phyloP scores from a whole-genome alignment of 192 early-diverging fungal species.

The Dimargaris xerosporica region DNA sequence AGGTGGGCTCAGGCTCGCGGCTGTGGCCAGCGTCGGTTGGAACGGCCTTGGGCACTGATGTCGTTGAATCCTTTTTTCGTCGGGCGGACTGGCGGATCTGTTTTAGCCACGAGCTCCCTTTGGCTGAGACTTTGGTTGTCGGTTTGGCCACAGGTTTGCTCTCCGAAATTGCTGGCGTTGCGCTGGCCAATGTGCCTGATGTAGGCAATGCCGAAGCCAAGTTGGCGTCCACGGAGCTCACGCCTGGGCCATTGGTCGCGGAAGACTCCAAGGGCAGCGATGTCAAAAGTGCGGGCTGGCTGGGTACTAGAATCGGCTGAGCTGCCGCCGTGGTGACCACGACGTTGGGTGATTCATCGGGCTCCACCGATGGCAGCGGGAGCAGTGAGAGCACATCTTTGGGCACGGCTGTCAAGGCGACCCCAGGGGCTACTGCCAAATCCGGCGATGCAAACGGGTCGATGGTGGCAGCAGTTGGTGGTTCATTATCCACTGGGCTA shows the following conservation, averaged over 20 bases:
- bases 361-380: too few species aligned
- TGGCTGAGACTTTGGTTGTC: background rate
- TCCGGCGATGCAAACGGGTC: too few species aligned
- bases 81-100: background rate
- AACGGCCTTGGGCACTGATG: background rate
- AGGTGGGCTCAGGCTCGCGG: background rate
- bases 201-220: background rate
- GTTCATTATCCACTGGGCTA: too few species aligned
- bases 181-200: background rate
- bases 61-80: background rate
- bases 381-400: too few species aligned
- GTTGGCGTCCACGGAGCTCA: background rate
- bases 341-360: too few species aligned
- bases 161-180: too few species aligned
- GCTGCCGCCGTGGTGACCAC: too few species aligned
- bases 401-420: too few species aligned
- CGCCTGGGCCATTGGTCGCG: background rate
- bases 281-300: background rate
- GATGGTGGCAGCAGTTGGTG: too few species aligned
- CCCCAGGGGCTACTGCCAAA: too few species aligned
- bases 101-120: background rate
- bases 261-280: background rate
- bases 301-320: background rate
- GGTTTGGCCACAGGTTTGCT: background rate
- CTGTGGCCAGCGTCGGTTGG: background rate